phyloP scores from a whole-genome alignment of 306 rosid genomes.

The Ormosia semicastrata region DNA sequence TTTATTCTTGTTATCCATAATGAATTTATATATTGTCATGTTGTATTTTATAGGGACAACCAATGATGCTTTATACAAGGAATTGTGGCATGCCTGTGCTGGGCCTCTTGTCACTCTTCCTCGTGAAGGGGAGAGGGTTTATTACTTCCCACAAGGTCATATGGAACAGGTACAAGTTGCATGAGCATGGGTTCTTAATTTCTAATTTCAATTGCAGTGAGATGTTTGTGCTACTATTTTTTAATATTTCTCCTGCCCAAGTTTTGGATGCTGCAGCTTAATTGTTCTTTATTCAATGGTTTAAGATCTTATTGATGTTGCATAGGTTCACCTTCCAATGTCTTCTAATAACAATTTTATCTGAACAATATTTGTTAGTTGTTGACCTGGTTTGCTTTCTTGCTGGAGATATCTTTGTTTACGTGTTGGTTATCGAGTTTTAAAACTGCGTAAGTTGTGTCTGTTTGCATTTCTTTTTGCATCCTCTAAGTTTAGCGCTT shows the following conservation, averaged over 20 bases:
- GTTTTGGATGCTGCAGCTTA: conserved; percentile 15
- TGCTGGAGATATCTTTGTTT: conserved; percentile 1
- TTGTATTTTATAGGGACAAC: conserved; percentile 46
- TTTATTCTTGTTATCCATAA: background rate
- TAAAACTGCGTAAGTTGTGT: background rate
- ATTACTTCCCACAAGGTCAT: conserved; percentile 97
- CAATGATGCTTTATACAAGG: conserved; percentile 82
- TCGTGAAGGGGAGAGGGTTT: conserved; percentile 84
- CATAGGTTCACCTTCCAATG: background rate
- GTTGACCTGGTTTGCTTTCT: conserved; percentile 5
- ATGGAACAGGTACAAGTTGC: conserved; percentile 83
- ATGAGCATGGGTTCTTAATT: background rate
- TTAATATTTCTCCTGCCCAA: background rate
- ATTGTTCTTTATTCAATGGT: background rate
- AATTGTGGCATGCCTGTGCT: conserved; percentile 99
- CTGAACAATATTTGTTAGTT: background rate
- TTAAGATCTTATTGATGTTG: background rate
- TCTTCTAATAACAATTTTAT: background rate
- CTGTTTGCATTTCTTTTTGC: background rate
- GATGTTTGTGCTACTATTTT: background rate
- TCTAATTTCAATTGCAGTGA: background rate
- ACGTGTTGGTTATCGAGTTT: background rate
- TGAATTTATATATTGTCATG: conserved; percentile 1
- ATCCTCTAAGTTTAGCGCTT: background rate
- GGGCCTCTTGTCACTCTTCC: conserved; percentile 99